Evolutionary conservation across 1,284 basidiomycete genomes (phyloP).

Genomic region (Athelia psychrophila): DNA sequence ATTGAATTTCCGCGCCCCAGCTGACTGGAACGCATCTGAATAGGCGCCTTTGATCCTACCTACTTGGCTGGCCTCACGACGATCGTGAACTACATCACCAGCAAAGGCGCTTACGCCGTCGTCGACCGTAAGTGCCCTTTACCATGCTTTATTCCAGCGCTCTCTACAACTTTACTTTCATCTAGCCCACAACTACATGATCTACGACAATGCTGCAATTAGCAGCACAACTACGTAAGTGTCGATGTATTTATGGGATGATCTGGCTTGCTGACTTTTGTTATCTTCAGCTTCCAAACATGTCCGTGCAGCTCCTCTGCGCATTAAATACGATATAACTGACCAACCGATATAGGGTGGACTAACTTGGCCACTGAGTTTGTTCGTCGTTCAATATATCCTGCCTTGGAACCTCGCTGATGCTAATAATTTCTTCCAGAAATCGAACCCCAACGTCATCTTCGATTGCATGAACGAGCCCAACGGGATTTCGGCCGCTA

Average conservation of each 20-base stretch:
- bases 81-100: constrained; percentile 59
- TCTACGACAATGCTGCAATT: constrained; percentile 50
- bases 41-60: constrained; percentile 39
- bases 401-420: constrained; percentile 1
- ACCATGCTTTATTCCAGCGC: too few species aligned
- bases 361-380: constrained; percentile 51
- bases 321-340: constrained; percentile 4
- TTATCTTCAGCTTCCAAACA: constrained; percentile 42
- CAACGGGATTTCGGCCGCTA: constrained; percentile 45
- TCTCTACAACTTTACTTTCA: not conserved
- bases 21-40: too few species aligned
- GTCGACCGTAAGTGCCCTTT: constrained; percentile 46
- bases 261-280: not conserved
- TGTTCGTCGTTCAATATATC: constrained; percentile 28
- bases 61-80: constrained; percentile 51
- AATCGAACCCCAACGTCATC: constrained; percentile 49
- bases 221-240: constrained; percentile 45
- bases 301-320: constrained; percentile 29
- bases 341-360: constrained; percentile 39
- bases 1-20: too few species aligned
- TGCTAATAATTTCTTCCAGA: constrained; percentile 24
- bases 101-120: constrained; percentile 53
- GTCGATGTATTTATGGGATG: constrained; percentile 1
- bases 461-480: constrained; percentile 70
- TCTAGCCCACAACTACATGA: constrained; percentile 58